Percentiles rank a stretch among this genome's conserved stretches.
Conservation (phyloP, 345 rosid genomes). For the Pistacia integerrima region DNA sequence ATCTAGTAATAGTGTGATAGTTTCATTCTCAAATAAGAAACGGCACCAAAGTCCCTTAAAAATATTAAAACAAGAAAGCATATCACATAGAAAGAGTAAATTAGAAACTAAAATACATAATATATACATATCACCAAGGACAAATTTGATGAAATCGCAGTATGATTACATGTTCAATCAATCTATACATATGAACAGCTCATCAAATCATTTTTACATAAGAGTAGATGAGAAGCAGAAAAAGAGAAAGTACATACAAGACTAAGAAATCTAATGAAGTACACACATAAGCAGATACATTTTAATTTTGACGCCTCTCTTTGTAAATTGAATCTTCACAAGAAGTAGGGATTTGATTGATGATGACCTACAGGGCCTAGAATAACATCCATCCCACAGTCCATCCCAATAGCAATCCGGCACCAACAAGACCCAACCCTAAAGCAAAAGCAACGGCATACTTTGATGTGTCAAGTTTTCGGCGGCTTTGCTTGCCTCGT, state of each 20-base stretch:
- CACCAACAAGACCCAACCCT: conserved; percentile 89
- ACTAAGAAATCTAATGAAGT: conserved; percentile 10
- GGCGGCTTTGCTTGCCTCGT: conserved; percentile 37
- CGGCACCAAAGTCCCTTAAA: too few relatives aligned
- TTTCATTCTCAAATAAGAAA: neutral
- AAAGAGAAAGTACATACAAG: neutral
- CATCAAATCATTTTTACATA: conserved; percentile 20
- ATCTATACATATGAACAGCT: conserved; percentile 24
- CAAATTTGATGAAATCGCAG: conserved; percentile 5
- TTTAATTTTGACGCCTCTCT: conserved; percentile 11
- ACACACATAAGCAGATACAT: conserved; percentile 9
- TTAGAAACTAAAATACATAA: neutral
- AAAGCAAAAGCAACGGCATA: conserved; percentile 66
- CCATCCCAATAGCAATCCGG: conserved; percentile 96
- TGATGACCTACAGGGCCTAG: conserved; percentile 20
- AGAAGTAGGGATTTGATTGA: conserved; percentile 8
- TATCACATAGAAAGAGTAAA: neutral
- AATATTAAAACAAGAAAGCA: neutral
- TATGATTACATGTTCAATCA: conserved; percentile 4
- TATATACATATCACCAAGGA: conserved; percentile 7
- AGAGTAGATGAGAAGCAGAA: neutral
- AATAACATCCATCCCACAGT: conserved; percentile 92
- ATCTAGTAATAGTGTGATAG: too few relatives aligned
- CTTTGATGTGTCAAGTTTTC: conserved; percentile 39
- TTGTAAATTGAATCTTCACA: conserved; percentile 21